Conservation (phyloP, 1,284 basidiomycete species). For the Coniophora puteana region DNA sequence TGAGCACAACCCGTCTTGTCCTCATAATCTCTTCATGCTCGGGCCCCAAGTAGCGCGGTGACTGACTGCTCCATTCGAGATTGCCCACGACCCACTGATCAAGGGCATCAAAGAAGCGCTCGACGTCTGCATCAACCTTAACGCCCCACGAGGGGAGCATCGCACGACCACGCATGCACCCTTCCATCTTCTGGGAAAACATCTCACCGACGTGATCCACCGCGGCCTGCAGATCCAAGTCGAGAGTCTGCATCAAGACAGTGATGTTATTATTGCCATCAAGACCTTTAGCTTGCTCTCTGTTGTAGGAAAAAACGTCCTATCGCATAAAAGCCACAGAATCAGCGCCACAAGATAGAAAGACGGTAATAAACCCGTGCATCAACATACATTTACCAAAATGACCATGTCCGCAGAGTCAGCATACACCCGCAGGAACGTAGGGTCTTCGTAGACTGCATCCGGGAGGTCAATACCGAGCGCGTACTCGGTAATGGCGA, state of each 20-base stretch:
- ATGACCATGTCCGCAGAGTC: conserved; percentile 61
- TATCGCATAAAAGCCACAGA: conserved; percentile 20
- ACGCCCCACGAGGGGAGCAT: conserved; percentile 50
- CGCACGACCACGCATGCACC: neutral
- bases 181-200: conserved; percentile 32
- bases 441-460: conserved; percentile 50
- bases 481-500: conserved; percentile 55
- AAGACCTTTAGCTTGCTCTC: conserved; percentile 64
- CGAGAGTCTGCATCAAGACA: conserved; percentile 54
- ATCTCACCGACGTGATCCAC: conserved; percentile 51
- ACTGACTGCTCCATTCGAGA: conserved; percentile 55
- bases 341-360: conserved; percentile 5
- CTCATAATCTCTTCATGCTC: too few relatives aligned
- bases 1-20: too few relatives aligned
- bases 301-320: conserved; percentile 69
- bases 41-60: conserved; percentile 59
- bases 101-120: conserved; percentile 40
- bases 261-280: conserved; percentile 63
- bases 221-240: conserved; percentile 51
- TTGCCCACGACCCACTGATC: conserved; percentile 49
- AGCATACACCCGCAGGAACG: conserved; percentile 51
- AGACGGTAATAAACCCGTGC: neutral
- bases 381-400: conserved; percentile 58
- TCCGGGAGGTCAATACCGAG: conserved; percentile 63
- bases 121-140: conserved; percentile 43